Evolutionary conservation across 768 basidiomycete species (phyloP).

Genomic region (Tricholomella constricta): DNA sequence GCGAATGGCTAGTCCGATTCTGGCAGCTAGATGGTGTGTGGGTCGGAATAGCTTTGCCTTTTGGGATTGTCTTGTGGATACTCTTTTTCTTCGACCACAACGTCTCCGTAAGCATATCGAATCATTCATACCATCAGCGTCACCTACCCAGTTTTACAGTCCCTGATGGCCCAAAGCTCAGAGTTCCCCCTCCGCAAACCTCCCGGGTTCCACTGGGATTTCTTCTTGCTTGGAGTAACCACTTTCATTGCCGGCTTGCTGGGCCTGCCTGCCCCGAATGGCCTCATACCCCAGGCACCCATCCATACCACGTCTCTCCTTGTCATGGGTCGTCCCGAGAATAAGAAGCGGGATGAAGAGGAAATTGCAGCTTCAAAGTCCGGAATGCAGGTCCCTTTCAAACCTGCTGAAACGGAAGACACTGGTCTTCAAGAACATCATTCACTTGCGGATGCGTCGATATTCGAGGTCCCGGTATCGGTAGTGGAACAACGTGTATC

Average conservation of each 20-base stretch:
- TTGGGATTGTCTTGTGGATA: conserved; percentile 86
- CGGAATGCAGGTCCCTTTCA: conserved; percentile 5
- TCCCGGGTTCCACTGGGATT: conserved; percentile 85
- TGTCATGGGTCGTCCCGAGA: conserved; percentile 54
- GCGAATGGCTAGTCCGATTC: conserved; percentile 84
- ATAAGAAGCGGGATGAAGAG: conserved; percentile 40
- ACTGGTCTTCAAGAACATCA: conserved; percentile 9
- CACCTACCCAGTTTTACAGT: conserved; percentile 46
- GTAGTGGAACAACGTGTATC: conserved; percentile 95
- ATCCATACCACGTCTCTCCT: conserved; percentile 88
- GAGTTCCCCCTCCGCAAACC: conserved; percentile 91
- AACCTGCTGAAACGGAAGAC: conserved; percentile 6
- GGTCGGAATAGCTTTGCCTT: conserved; percentile 88
- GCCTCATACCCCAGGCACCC: conserved; percentile 84
- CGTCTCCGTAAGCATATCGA: conserved; percentile 67
- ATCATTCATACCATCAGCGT: background rate
- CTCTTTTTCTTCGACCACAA: conserved; percentile 97
- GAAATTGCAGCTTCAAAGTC: conserved; percentile 20
- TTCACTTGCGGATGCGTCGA: conserved; percentile 2
- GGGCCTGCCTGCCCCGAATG: conserved; percentile 86
- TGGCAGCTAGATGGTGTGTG: conserved; percentile 89
- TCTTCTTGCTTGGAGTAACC: conserved; percentile 87
- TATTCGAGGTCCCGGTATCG: conserved; percentile 57
- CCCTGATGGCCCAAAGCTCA: conserved; percentile 88
- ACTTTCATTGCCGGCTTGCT: conserved; percentile 89